Evolutionary conservation across 2,329 filamentous ascomycete species (phyloP).

Genomic region (Achaetomium macrosporum): DNA sequence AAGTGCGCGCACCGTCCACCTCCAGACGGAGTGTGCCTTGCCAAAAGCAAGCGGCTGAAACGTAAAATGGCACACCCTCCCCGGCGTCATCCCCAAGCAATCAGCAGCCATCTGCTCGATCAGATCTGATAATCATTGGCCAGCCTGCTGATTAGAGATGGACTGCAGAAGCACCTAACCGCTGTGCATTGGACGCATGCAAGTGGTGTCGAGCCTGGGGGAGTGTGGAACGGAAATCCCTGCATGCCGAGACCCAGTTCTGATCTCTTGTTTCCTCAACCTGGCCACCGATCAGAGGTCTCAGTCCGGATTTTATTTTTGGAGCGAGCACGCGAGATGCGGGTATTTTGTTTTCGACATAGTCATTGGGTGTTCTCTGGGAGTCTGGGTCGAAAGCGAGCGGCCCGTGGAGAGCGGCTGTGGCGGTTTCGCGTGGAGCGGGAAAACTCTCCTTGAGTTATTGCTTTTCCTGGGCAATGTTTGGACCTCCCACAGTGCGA

Average conservation of each 20-base stretch:
- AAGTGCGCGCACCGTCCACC: constrained; percentile 8
- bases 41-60: constrained; percentile 27
- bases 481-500: constrained; percentile 13
- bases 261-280: neutral
- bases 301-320: constrained; percentile 10
- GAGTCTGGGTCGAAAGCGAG: neutral
- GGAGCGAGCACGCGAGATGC: neutral
- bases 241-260: constrained; percentile 12
- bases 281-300: constrained; percentile 3
- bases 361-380: too few species aligned
- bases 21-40: neutral
- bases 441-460: neutral
- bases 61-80: constrained; percentile 8
- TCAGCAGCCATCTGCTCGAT: constrained; percentile 3
- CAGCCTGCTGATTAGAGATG: constrained; percentile 17
- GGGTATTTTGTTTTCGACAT: neutral
- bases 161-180: constrained; percentile 31
- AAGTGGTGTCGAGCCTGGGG: constrained; percentile 20
- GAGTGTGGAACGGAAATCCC: constrained; percentile 21
- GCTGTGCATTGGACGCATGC: constrained; percentile 30
- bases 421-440: constrained; percentile 9
- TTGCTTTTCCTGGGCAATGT: constrained; percentile 7
- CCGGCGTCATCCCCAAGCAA: constrained; percentile 6
- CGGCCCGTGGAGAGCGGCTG: constrained; percentile 3
- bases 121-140: constrained; percentile 24